Evolutionary conservation across 2,329 filamentous ascomycete species (phyloP).

Genomic region (Penicillium frequentans): DNA sequence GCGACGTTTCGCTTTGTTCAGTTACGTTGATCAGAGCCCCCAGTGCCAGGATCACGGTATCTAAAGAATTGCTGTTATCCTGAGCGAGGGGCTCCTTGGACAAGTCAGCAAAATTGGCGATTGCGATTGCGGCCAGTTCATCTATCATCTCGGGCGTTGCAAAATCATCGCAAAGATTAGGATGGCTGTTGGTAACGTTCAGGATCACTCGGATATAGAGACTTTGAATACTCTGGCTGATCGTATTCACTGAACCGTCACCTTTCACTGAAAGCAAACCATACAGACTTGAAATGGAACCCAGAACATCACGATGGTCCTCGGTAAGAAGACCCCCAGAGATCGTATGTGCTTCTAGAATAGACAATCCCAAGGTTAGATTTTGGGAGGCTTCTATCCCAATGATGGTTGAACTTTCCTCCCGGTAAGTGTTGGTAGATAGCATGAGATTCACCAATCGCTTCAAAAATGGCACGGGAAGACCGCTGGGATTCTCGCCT

Average conservation of each 20-base stretch:
- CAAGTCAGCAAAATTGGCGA: slow-evolving; percentile 32
- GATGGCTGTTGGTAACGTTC: slow-evolving; percentile 82
- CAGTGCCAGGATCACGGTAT: slow-evolving; percentile 73
- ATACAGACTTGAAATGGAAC: slow-evolving; percentile 37
- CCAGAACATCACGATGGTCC: slow-evolving; percentile 28
- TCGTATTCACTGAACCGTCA: slow-evolving; percentile 10
- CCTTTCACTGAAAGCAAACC: slow-evolving; percentile 34
- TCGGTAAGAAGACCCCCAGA: slow-evolving; percentile 26
- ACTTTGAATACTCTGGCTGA: slow-evolving; percentile 29
- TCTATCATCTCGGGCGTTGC: slow-evolving; percentile 45
- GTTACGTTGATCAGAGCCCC: slow-evolving; percentile 86
- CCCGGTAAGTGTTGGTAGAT: slow-evolving; percentile 4
- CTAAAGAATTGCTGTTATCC: slow-evolving; percentile 58
- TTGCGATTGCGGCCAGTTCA: slow-evolving; percentile 38
- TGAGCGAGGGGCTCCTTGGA: slow-evolving; percentile 31
- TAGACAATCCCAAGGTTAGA: slow-evolving; percentile 32
- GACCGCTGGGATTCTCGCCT: slow-evolving; percentile 25
- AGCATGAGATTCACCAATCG: slow-evolving; percentile 33
- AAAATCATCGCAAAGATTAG: slow-evolving; percentile 67
- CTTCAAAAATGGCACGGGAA: slow-evolving; percentile 28
- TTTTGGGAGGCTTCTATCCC: slow-evolving; percentile 21
- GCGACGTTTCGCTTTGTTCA: slow-evolving; percentile 69
- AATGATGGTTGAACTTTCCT: neutral
- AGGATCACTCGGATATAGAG: slow-evolving; percentile 69
- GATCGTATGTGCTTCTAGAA: slow-evolving; percentile 40